These are phyloP conservation scores for Aspergillus clavatus DNA, from an alignment of 2,329 filamentous ascomycete genomes.

Conservation along the genomic window DNA sequence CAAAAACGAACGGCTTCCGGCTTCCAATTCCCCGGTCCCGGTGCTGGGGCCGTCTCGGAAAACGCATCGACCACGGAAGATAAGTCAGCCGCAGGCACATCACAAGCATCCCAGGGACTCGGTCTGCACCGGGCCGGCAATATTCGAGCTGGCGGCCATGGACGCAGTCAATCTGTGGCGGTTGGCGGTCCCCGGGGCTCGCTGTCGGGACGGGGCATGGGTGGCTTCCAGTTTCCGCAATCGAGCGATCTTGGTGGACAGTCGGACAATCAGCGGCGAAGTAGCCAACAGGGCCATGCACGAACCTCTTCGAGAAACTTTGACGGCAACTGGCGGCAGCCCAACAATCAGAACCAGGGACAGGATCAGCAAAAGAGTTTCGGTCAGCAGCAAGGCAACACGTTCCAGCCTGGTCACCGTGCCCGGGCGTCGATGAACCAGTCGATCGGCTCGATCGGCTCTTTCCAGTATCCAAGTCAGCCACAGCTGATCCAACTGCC, in stretches of 20 bases:
- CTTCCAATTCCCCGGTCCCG: constrained; percentile 87
- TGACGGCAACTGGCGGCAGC: constrained; percentile 96
- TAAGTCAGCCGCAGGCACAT: constrained; percentile 29
- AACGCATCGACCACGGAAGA: constrained; percentile 54
- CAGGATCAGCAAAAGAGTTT: constrained; percentile 55
- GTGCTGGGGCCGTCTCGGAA: constrained; percentile 52
- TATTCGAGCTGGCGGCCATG: constrained; percentile 73
- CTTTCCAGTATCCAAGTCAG: constrained; percentile 85
- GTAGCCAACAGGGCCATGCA: constrained; percentile 68
- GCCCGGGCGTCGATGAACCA: constrained; percentile 78
- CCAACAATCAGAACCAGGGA: constrained; percentile 49
- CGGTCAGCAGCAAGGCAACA: constrained; percentile 64
- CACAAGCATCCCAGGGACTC: constrained; percentile 58
- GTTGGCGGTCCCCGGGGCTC: constrained; percentile 63
- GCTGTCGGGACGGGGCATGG: constrained; percentile 59
- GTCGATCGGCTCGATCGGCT: constrained; percentile 75
- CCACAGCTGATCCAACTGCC: constrained; percentile 82
- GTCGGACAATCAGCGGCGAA: constrained; percentile 68
- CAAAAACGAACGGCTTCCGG: constrained; percentile 91
- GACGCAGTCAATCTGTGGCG: constrained; percentile 47
- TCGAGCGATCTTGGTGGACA: constrained; percentile 48
- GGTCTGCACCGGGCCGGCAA: constrained; percentile 68
- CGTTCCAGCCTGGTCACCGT: constrained; percentile 91
- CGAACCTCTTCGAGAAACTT: constrained; percentile 88
- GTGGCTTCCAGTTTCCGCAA: constrained; percentile 66